These are phyloP conservation scores for Strobilomyces echinocephalus DNA, from an alignment of 768 basidiomycete species.

Conservation along the genomic window DNA sequence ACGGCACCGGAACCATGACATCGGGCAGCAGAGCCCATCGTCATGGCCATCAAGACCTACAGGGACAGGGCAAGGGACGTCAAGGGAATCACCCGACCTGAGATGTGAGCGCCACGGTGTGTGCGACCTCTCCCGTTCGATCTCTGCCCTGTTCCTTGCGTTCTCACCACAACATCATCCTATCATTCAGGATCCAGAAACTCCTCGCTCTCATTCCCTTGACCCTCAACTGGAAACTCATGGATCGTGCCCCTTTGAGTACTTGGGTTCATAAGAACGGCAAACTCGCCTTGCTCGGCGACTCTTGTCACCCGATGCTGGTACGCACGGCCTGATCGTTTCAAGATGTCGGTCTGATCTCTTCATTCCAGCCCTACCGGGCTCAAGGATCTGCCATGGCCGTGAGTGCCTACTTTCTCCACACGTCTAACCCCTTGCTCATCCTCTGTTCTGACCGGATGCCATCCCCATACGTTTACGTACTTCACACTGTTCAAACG, in stretches of 20 bases:
- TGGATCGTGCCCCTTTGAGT: conserved; percentile 44
- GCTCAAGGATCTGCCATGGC: conserved; percentile 57
- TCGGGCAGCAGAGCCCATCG: conserved; percentile 92
- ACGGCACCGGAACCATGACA: conserved; percentile 49
- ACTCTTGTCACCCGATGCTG: conserved; percentile 56
- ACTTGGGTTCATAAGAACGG: conserved; percentile 46
- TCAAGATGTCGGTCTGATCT: background rate
- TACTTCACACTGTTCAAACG: background rate
- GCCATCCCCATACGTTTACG: background rate
- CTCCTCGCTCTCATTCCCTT: conserved; percentile 42
- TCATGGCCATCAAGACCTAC: too few relatives aligned
- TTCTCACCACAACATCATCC: conserved; percentile 3
- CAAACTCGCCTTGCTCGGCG: conserved; percentile 45
- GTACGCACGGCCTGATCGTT: conserved; percentile 11
- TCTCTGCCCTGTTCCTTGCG: background rate
- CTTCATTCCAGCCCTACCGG: conserved; percentile 23
- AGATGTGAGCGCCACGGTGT: conserved; percentile 59
- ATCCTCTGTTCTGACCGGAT: background rate
- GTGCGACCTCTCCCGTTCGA: conserved; percentile 5
- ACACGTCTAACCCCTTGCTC: background rate
- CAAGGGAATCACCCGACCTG: too few relatives aligned
- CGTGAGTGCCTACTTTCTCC: conserved; percentile 24
- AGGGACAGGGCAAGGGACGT: too few relatives aligned
- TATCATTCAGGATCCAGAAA: conserved; percentile 38
- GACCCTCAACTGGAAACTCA: conserved; percentile 44